Evolutionary conservation across 305 asterid genomes (phyloP).

Genomic region (Fraxinus sp.): DNA sequence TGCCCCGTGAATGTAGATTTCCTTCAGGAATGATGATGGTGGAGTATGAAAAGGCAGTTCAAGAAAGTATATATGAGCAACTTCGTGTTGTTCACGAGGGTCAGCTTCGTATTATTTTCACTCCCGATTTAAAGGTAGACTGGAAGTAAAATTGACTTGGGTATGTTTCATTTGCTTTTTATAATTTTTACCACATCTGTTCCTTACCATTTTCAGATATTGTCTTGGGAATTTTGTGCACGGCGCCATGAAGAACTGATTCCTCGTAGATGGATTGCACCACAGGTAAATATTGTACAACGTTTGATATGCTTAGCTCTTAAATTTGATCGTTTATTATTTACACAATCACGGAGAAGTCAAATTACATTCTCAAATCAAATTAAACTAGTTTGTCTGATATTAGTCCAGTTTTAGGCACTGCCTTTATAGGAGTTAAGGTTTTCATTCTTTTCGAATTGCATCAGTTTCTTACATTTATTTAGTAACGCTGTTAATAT

Average conservation of each 20-base stretch:
- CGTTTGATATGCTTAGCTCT: conserved; percentile 13
- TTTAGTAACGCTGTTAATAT: not conserved
- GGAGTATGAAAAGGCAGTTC: conserved; percentile 87
- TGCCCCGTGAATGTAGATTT: conserved; percentile 80
- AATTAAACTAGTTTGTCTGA: not conserved
- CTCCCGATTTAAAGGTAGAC: conserved; percentile 83
- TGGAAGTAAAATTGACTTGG: not conserved
- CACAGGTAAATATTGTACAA: conserved; percentile 61
- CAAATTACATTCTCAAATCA: not conserved
- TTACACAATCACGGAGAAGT: not conserved
- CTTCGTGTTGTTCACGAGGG: conserved; percentile 96
- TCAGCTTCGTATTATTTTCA: conserved; percentile 77
- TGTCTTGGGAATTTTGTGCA: conserved; percentile 96
- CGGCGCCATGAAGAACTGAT: conserved; percentile 96
- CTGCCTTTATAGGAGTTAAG: not conserved
- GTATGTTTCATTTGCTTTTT: not conserved
- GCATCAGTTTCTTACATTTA: not conserved
- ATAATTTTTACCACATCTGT: conserved; percentile 21
- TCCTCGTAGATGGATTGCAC: conserved; percentile 86
- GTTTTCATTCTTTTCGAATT: not conserved
- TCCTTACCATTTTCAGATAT: conserved; percentile 45
- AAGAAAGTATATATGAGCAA: conserved; percentile 89
- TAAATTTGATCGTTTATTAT: not conserved
- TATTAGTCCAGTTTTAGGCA: not conserved
- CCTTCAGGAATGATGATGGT: conserved; percentile 91